A percentile compares a stretch with the other conserved stretches of the same genome.
Evolutionary conservation across 768 basidiomycete species (phyloP).

Genomic region (Tremella fuciformis): DNA sequence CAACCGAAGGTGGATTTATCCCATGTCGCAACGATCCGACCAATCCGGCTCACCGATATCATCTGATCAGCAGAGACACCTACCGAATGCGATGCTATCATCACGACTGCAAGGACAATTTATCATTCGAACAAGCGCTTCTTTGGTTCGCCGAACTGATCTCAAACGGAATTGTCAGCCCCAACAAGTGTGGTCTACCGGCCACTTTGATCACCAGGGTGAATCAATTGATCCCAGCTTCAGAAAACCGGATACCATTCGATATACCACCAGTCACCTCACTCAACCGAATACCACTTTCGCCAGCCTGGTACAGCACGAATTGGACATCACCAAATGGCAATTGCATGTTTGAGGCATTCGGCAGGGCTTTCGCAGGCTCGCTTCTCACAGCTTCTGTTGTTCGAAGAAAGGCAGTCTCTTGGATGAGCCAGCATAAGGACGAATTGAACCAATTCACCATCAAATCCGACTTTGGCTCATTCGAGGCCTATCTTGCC

Average conservation of each 20-base stretch:
- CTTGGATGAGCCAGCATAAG: slow-evolving; percentile 5
- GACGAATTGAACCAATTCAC: too few species aligned
- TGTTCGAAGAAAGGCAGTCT: neutral
- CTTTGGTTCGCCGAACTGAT: neutral
- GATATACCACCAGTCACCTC: neutral
- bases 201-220: neutral
- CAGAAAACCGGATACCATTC: neutral
- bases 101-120: slow-evolving; percentile 3
- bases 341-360: slow-evolving; percentile 8
- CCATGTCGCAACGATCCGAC: neutral
- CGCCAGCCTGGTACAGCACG: neutral
- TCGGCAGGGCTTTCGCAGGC: slow-evolving; percentile 1
- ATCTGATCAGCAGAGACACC: neutral
- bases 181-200: neutral
- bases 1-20: neutral
- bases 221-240: neutral
- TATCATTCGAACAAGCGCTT: neutral
- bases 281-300: neutral
- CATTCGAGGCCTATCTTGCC: neutral
- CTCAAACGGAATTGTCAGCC: neutral
- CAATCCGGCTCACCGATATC: neutral
- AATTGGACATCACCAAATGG: slow-evolving; percentile 5
- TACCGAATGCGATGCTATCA: neutral
- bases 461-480: neutral
- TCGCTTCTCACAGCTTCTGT: too few species aligned